phyloP scores from a whole-genome alignment of 2,329 filamentous ascomycete species.

The Xylariaceae sp. region DNA sequence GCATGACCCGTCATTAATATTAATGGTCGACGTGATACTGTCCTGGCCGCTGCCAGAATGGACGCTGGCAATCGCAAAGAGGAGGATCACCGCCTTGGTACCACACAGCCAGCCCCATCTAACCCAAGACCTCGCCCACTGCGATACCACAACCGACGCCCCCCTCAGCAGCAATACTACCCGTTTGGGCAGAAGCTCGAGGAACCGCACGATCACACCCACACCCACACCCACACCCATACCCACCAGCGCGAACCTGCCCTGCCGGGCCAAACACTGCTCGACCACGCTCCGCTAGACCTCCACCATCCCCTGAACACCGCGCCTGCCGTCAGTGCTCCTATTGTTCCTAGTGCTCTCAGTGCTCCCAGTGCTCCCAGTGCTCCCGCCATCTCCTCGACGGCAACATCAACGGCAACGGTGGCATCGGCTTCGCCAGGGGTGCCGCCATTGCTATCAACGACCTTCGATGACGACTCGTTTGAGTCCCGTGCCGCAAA shows the following conservation, averaged over 20 bases:
- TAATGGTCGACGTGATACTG: conserved; percentile 34
- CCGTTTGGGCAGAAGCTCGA: conserved; percentile 16
- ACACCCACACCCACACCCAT: not conserved
- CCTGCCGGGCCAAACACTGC: conserved; percentile 10
- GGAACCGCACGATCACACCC: conserved; percentile 12
- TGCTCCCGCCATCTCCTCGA: conserved; percentile 6
- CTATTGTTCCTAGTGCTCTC: not conserved
- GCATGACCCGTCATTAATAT: conserved; percentile 23
- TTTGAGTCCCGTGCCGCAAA: conserved; percentile 35
- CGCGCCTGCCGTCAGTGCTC: conserved; percentile 19
- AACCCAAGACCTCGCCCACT: conserved; percentile 26
- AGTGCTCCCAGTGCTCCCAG: conserved; percentile 1
- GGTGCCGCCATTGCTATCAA: conserved; percentile 1
- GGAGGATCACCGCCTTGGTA: conserved; percentile 35
- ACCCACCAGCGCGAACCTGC: conserved; percentile 20
- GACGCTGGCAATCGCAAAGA: conserved; percentile 42
- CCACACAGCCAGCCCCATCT: conserved; percentile 32
- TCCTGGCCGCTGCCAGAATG: conserved; percentile 39
- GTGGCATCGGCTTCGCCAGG: not conserved
- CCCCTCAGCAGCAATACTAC: conserved; percentile 21
- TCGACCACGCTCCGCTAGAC: conserved; percentile 6
- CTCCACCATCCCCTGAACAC: conserved; percentile 21
- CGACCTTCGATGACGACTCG: conserved; percentile 21
- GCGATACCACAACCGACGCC: conserved; percentile 28
- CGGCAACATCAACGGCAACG: conserved; percentile 12